Evolutionary conservation across 768 basidiomycete genomes (phyloP).

Genomic region (Suillus tomentosus): DNA sequence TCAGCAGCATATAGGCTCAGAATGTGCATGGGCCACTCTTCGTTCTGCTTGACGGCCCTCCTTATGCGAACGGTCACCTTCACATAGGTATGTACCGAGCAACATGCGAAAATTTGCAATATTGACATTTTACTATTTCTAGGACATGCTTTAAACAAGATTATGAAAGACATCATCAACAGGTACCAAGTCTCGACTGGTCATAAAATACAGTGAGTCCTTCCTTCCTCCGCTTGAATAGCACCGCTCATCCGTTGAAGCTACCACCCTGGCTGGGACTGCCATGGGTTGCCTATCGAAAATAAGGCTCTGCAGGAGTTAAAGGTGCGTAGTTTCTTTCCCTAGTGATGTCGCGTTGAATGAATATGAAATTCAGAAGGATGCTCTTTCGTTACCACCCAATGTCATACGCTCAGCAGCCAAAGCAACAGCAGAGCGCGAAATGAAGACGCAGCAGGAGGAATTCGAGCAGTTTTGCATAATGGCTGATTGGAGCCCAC

Average conservation of each 20-base stretch:
- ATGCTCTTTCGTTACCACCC: conserved; percentile 57
- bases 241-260: conserved; percentile 41
- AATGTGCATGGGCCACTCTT: conserved; percentile 71
- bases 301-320: conserved; percentile 86
- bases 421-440: conserved; percentile 66
- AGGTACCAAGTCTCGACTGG: conserved; percentile 83
- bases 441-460: conserved; percentile 71
- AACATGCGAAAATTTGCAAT: background rate
- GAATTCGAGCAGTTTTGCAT: conserved; percentile 85
- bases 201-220: conserved; percentile 73
- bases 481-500: conserved; percentile 86
- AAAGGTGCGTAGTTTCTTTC: conserved; percentile 45
- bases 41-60: conserved; percentile 93
- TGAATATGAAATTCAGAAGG: conserved; percentile 42
- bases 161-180: conserved; percentile 94
- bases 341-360: background rate
- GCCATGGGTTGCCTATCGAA: conserved; percentile 96
- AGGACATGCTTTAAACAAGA: conserved; percentile 97
- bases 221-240: conserved; percentile 5
- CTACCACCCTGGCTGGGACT: conserved; percentile 97
- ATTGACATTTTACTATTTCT: background rate
- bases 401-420: conserved; percentile 70
- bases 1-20: conserved; percentile 49
- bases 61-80: conserved; percentile 94
- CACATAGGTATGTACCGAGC: conserved; percentile 74